These are phyloP conservation scores for Fusarium veterinarium DNA, from an alignment of 2,329 filamentous ascomycete species.

Conservation along the genomic window DNA sequence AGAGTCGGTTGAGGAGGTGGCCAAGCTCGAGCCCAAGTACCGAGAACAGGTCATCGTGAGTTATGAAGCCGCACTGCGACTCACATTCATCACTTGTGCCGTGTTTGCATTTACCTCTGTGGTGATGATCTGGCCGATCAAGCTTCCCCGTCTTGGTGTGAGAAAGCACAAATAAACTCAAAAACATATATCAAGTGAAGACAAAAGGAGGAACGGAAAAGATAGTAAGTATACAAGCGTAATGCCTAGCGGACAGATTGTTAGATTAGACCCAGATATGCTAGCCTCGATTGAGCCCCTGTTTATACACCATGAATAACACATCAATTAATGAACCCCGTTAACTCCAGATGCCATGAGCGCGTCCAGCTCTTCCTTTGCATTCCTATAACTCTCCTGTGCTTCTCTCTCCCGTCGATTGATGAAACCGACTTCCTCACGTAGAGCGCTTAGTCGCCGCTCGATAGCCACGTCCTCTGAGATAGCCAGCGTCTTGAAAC, in stretches of 20 bases:
- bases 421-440: conserved; percentile 86
- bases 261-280: conserved; percentile 31
- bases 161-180: conserved; percentile 46
- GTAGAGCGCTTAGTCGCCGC: conserved; percentile 76
- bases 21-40: conserved; percentile 57
- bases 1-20: conserved; percentile 65
- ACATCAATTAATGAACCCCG: conserved; percentile 52
- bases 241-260: conserved; percentile 28
- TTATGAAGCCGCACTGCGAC: conserved; percentile 63
- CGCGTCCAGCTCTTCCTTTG: conserved; percentile 80
- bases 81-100: conserved; percentile 59
- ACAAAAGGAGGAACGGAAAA: conserved; percentile 1
- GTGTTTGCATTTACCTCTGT: conserved; percentile 61
- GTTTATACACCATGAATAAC: conserved; percentile 39
- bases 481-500: conserved; percentile 79
- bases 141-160: conserved; percentile 63
- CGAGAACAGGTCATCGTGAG: conserved; percentile 65
- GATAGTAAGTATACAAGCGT: conserved; percentile 2
- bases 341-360: conserved; percentile 57
- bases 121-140: conserved; percentile 62
- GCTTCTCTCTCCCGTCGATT: conserved; percentile 87
- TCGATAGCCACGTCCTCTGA: conserved; percentile 82
- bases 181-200: not conserved
- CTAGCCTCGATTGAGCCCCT: conserved; percentile 30
- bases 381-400: conserved; percentile 83